These are phyloP conservation scores for Ganoderma multipileum DNA, from an alignment of 1,284 basidiomycete genomes.

Conservation along the genomic window DNA sequence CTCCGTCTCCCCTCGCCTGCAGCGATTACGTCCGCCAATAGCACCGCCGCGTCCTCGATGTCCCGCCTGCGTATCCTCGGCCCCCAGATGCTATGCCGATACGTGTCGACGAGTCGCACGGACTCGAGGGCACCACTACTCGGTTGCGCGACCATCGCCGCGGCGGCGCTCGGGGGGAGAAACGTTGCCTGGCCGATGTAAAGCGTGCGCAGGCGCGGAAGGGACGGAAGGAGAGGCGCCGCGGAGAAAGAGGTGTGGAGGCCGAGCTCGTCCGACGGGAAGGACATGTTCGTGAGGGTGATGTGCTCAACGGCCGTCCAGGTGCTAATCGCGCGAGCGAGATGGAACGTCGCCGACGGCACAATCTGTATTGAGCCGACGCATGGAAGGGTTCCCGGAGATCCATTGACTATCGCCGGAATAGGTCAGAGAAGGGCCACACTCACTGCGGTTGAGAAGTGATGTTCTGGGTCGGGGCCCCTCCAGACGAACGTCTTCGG, in stretches of 20 bases:
- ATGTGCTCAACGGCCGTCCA: slow-evolving; percentile 56
- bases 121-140: slow-evolving; percentile 39
- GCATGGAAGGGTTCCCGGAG: background rate
- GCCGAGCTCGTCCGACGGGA: slow-evolving; percentile 37
- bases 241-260: slow-evolving; percentile 28
- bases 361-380: slow-evolving; percentile 49
- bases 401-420: background rate
- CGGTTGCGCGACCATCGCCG: slow-evolving; percentile 43
- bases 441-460: slow-evolving; percentile 65
- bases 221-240: slow-evolving; percentile 41
- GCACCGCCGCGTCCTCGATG: slow-evolving; percentile 44
- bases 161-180: slow-evolving; percentile 48
- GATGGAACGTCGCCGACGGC: slow-evolving; percentile 46
- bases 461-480: slow-evolving; percentile 64
- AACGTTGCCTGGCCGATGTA: slow-evolving; percentile 58
- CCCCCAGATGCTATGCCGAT: slow-evolving; percentile 65
- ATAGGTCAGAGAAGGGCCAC: background rate
- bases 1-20: slow-evolving; percentile 16
- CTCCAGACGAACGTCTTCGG: slow-evolving; percentile 59
- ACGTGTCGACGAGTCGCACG: slow-evolving; percentile 59
- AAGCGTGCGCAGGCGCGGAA: slow-evolving; percentile 49
- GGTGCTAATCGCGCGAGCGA: slow-evolving; percentile 51
- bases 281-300: slow-evolving; percentile 53
- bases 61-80: slow-evolving; percentile 48
- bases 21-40: slow-evolving; percentile 19